Evolutionary conservation across 805 yeast species (phyloP), one percentile per base, ranked within the genome.

Genomic region (Yamadazyma insecticola): DNA sequence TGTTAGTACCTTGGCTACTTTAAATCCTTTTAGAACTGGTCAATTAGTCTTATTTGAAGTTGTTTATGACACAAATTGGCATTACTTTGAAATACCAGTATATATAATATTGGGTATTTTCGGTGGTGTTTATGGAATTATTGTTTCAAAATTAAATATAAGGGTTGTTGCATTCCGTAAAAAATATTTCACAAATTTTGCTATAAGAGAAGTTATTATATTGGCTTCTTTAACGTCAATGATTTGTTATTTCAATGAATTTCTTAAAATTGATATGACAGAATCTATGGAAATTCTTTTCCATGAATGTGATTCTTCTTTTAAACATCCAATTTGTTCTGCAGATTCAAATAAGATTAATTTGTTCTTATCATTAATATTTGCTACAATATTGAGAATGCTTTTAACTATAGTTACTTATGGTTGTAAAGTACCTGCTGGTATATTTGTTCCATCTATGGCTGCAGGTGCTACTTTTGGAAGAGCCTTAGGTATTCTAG

Each of bases 391-490:
- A 0, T 58, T 86, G 4, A 67, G 98, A 34, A 75, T 80, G 62
- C 41, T 70, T 0, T 67, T 92, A 29, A 85, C 92, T 16, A 73
- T 88, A 16, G 67, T 92, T 11, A 82, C 97, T 0, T 92, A 94
- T 53, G 96, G 96, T 2, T 79, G 88, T 40, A 87, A 82, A 56
- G 89, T 90, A 0, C 98, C 98, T 0, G 95, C 97, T n/a, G 98
- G 98, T 11, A 86, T 90, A 5, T 82, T 92, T 58, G 95, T 92
- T 32, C 98, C 98, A 2, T 84, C 96, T 2, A 86, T 92, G 95
- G 89, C 96, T 0, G 83, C 88, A 1, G 98, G 98, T 14, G 97
- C 97, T 0, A 76, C 95, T 0, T 83, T 86, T 56, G 98, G 98
- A 6, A 70, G 97, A 31, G 81, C 89, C 0, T 47, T 92, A 9